Conservation (phyloP, 352 stramenopile species). For the Phytophthora palmivora region DNA sequence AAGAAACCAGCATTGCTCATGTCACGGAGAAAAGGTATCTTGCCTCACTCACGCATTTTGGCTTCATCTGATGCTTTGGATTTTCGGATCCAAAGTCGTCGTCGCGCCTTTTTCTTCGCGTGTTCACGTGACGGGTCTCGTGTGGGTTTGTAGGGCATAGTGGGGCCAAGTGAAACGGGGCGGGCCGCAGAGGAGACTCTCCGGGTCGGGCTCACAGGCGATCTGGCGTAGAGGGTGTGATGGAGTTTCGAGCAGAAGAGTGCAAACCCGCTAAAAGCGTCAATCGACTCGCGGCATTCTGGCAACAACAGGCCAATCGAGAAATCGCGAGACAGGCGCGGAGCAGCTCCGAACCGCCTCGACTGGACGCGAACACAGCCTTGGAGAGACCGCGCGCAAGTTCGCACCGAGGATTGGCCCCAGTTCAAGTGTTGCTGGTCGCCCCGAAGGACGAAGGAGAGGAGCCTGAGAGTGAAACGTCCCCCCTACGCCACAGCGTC, state of each 20-base stretch:
- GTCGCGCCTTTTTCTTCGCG: too few relatives aligned
- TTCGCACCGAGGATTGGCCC: slow-evolving; percentile 19
- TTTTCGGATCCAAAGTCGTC: slow-evolving; percentile 3
- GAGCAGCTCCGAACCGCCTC: slow-evolving; percentile 30
- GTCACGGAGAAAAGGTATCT: not conserved
- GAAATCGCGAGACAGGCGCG: slow-evolving; percentile 29
- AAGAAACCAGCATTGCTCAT: not conserved
- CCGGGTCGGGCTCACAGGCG: slow-evolving; percentile 8
- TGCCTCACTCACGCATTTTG: too few relatives aligned
- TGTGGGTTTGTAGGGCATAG: slow-evolving; percentile 6
- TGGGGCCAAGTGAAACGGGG: slow-evolving; percentile 9
- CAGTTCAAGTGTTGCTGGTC: slow-evolving; percentile 27
- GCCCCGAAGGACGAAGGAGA: slow-evolving; percentile 12
- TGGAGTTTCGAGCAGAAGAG: slow-evolving; percentile 25
- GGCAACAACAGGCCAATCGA: slow-evolving; percentile 25
- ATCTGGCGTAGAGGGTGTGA: slow-evolving; percentile 19
- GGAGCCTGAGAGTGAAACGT: slow-evolving; percentile 29
- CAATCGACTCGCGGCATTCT: slow-evolving; percentile 14
- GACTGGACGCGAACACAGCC: slow-evolving; percentile 23
- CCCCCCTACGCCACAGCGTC: slow-evolving; percentile 12
- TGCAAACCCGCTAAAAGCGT: slow-evolving; percentile 6
- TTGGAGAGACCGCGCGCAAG: slow-evolving; percentile 8
- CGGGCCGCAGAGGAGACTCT: not conserved
- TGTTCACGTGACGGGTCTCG: too few relatives aligned
- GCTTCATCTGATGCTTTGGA: slow-evolving; percentile 5